Conservation (phyloP, 2,329 filamentous ascomycete genomes). For the Mycosphaerella arachidis region DNA sequence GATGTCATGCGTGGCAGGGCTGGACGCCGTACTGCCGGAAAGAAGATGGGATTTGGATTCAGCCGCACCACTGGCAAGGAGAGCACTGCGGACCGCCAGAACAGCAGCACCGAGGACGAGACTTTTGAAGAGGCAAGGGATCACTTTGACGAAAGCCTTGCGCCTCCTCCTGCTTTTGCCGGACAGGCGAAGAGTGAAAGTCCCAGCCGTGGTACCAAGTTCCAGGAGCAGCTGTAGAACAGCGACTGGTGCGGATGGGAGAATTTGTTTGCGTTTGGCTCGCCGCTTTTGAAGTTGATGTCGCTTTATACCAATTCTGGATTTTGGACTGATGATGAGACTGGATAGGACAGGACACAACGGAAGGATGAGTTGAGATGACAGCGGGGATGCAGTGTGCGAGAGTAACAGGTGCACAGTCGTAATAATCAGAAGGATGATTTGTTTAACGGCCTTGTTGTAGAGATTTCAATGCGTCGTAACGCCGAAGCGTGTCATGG, state of each 20-base stretch:
- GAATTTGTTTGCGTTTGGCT: background rate
- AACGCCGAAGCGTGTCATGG: no score
- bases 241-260: constrained; percentile 4
- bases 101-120: constrained; percentile 34
- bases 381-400: no score
- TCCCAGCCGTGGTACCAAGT: constrained; percentile 49
- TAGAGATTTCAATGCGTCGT: no score
- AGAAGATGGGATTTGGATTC: constrained; percentile 21
- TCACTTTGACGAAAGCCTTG: constrained; percentile 45
- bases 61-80: constrained; percentile 7
- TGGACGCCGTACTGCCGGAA: constrained; percentile 31
- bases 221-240: constrained; percentile 52
- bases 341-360: background rate
- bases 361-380: no score
- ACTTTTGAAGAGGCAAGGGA: constrained; percentile 53
- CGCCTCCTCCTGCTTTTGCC: constrained; percentile 39
- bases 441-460: no score
- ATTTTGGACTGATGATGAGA: background rate
- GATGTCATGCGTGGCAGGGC: constrained; percentile 28
- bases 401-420: no score
- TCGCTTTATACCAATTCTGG: background rate
- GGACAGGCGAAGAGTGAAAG: constrained; percentile 42
- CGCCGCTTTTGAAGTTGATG: background rate
- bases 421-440: no score
- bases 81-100: constrained; percentile 12